Conservation (phyloP, 345 rosid species). For the Brassica rapa region DNA sequence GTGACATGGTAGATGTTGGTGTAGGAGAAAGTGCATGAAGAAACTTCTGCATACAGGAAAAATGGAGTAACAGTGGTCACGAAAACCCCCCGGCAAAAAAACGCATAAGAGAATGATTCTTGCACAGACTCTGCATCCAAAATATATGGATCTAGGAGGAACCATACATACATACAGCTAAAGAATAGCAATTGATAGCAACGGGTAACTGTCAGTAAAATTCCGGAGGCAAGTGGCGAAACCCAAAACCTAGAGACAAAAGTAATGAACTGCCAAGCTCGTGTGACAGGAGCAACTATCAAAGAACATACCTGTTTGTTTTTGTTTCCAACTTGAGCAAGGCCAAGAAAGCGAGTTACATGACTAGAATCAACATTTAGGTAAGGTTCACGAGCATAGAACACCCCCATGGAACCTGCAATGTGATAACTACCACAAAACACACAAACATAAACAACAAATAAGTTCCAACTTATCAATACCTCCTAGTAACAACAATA, state of each 20-base stretch:
- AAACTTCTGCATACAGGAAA: slow-evolving; percentile 64
- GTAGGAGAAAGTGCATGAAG: slow-evolving; percentile 87
- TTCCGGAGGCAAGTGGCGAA: slow-evolving; percentile 5
- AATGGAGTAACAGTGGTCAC: background rate
- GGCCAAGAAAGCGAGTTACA: slow-evolving; percentile 90
- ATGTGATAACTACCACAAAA: slow-evolving; percentile 69
- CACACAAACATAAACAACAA: slow-evolving; percentile 12
- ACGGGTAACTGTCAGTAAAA: background rate
- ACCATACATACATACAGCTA: background rate
- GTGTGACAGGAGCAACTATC: background rate
- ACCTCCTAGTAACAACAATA: background rate
- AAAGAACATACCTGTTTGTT: slow-evolving; percentile 69
- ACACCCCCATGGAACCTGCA: slow-evolving; percentile 80
- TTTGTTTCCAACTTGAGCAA: slow-evolving; percentile 88
- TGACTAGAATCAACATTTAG: slow-evolving; percentile 65
- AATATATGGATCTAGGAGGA: background rate
- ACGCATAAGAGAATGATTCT: background rate
- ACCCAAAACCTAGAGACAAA: background rate
- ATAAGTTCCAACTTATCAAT: background rate
- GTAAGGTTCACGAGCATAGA: slow-evolving; percentile 90
- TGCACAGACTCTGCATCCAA: background rate
- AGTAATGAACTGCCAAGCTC: background rate
- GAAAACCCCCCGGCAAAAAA: background rate
- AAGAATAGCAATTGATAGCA: background rate
- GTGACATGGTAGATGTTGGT: slow-evolving; percentile 76